Evolutionary conservation across 495 filamentous ascomycete species (phyloP).

Genomic region (Talaromyces proteolyticus): DNA sequence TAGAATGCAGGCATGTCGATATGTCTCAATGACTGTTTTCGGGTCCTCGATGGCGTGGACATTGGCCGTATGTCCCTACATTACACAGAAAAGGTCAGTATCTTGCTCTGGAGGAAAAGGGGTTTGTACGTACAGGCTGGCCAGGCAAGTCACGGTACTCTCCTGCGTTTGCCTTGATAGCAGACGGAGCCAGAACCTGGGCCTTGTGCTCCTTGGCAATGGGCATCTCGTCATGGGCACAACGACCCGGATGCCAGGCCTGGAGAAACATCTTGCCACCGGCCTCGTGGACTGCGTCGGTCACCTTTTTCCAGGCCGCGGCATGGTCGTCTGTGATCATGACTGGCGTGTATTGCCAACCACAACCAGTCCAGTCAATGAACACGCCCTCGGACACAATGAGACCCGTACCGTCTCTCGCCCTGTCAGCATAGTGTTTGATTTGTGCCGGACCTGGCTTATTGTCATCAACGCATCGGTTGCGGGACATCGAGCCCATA

Average conservation of each 20-base stretch:
- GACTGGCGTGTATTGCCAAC: conserved; percentile 47
- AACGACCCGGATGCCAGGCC: conserved; percentile 55
- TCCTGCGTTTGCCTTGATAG: conserved; percentile 26
- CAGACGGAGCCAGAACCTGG: conserved; percentile 34
- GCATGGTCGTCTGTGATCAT: conserved; percentile 51
- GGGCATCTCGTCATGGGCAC: conserved; percentile 26
- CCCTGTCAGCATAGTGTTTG: conserved; percentile 58
- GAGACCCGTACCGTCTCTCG: conserved; percentile 50
- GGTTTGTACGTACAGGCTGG: not conserved
- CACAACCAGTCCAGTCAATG: conserved; percentile 42
- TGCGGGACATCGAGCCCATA: conserved; percentile 10
- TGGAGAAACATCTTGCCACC: conserved; percentile 52
- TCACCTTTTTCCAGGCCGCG: conserved; percentile 47
- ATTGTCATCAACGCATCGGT: conserved; percentile 6
- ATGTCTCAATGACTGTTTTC: conserved; percentile 35
- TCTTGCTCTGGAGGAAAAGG: not conserved
- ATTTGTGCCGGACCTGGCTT: conserved; percentile 2
- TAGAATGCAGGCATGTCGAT: conserved; percentile 45
- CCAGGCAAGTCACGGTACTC: conserved; percentile 1
- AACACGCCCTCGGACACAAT: conserved; percentile 56
- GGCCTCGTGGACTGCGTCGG: conserved; percentile 51
- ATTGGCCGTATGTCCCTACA: conserved; percentile 10
- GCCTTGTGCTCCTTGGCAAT: conserved; percentile 21
- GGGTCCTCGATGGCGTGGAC: conserved; percentile 37
- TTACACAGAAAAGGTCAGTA: not conserved